These are phyloP conservation scores for Pestalotiopsis sp. DNA, from an alignment of 2,329 filamentous ascomycete species.

Conservation along the genomic window DNA sequence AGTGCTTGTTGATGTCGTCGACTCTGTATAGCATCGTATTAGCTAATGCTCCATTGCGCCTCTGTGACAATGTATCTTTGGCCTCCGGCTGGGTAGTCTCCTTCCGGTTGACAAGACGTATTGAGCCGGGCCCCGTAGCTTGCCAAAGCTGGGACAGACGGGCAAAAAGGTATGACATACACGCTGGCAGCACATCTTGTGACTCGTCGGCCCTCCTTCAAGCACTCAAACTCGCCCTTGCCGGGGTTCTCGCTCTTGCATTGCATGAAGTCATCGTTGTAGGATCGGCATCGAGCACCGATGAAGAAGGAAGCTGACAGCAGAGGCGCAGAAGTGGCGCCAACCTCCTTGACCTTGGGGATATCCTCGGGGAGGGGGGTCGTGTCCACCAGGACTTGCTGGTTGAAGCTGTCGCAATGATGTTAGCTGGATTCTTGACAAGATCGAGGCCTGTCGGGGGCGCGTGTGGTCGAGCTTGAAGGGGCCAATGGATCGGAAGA, in stretches of 20 bases:
- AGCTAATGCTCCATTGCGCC: slow-evolving; percentile 17
- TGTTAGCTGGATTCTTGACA: neutral
- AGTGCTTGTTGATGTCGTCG: slow-evolving; percentile 94
- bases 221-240: slow-evolving; percentile 87
- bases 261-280: slow-evolving; percentile 99
- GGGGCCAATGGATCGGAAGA: neutral
- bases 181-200: slow-evolving; percentile 96
- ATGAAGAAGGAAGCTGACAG: slow-evolving; percentile 96
- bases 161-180: slow-evolving; percentile 57
- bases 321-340: slow-evolving; percentile 88
- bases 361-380: slow-evolving; percentile 92
- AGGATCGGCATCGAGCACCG: slow-evolving; percentile 88
- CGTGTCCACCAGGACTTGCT: slow-evolving; percentile 90
- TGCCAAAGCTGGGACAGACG: neutral
- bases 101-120: neutral
- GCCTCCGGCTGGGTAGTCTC: neutral
- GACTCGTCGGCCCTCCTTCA: slow-evolving; percentile 95
- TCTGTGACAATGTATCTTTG: neutral
- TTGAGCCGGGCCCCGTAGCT: no score
- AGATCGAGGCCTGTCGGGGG: slow-evolving; percentile 18
- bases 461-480: neutral
- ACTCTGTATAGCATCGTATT: slow-evolving; percentile 57
- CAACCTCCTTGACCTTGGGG: slow-evolving; percentile 91
- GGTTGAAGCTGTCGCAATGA: slow-evolving; percentile 74
- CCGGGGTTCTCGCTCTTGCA: slow-evolving; percentile 96